These are phyloP conservation scores for Corylus americana DNA, from an alignment of 306 rosid species.

Conservation along the genomic window DNA sequence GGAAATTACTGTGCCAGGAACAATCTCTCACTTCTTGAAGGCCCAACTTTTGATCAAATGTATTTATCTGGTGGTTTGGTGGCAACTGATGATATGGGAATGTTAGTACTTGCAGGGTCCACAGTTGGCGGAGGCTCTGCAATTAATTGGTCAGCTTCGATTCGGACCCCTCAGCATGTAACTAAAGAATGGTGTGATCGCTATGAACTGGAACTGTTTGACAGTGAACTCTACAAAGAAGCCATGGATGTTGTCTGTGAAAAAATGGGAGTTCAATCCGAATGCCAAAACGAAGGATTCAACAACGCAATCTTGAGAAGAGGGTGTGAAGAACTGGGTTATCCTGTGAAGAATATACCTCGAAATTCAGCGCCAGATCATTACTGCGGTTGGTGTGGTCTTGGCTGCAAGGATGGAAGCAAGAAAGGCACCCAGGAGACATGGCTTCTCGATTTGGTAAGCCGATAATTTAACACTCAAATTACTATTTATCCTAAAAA, in stretches of 20 bases:
- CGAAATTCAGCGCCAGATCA: slow-evolving; percentile 69
- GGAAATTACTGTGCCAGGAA: slow-evolving; percentile 72
- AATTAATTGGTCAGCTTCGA: slow-evolving; percentile 69
- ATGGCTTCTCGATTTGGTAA: slow-evolving; percentile 74
- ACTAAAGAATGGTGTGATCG: slow-evolving; percentile 61
- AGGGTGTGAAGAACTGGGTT: slow-evolving; percentile 82
- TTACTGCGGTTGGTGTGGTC: slow-evolving; percentile 85
- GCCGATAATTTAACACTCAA: too few relatives aligned
- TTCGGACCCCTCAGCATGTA: slow-evolving; percentile 65
- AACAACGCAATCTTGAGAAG: slow-evolving; percentile 66
- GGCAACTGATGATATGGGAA: slow-evolving; percentile 60
- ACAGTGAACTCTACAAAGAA: slow-evolving; percentile 57
- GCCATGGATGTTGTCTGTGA: slow-evolving; percentile 66
- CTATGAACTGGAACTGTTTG: slow-evolving; percentile 54
- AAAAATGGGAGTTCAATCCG: slow-evolving; percentile 73
- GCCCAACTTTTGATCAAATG: slow-evolving; percentile 70
- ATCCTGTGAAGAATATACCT: slow-evolving; percentile 57
- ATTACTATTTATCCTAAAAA: too few relatives aligned
- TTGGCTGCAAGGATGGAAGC: slow-evolving; percentile 78
- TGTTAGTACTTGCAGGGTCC: slow-evolving; percentile 63
- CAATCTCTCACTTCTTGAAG: slow-evolving; percentile 82
- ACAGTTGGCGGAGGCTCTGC: slow-evolving; percentile 91
- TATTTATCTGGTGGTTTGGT: slow-evolving; percentile 57
- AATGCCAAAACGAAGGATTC: slow-evolving; percentile 66
- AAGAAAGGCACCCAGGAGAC: slow-evolving; percentile 81